Evolutionary conservation across 805 yeast species (phyloP).

Genomic region (Hyphopichia homilentoma): DNA sequence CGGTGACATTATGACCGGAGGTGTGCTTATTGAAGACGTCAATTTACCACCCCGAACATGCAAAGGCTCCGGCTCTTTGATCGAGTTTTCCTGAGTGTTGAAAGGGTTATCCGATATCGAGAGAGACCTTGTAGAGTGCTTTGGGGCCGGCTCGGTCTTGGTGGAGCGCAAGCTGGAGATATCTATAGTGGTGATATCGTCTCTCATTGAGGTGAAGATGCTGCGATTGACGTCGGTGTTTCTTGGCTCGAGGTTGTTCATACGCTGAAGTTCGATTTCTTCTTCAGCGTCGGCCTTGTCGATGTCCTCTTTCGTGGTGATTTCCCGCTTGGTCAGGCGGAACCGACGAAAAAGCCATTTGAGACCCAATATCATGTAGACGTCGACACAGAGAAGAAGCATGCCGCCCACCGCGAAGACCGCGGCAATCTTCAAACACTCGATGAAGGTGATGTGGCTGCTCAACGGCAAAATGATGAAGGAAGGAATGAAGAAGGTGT

Average conservation of each 20-base stretch:
- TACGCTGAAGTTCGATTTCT: slow-evolving; percentile 12
- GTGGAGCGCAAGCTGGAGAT: slow-evolving; percentile 14
- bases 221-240: slow-evolving; percentile 6
- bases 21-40: background rate
- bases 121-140: background rate
- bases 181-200: slow-evolving; percentile 40
- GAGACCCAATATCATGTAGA: slow-evolving; percentile 32
- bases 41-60: slow-evolving; percentile 2
- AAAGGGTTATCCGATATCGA: slow-evolving; percentile 15
- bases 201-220: slow-evolving; percentile 22
- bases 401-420: slow-evolving; percentile 67
- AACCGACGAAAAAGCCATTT: slow-evolving; percentile 17
- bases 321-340: slow-evolving; percentile 7
- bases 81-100: slow-evolving; percentile 5
- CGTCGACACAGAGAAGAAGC: slow-evolving; percentile 41
- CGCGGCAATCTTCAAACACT: slow-evolving; percentile 70
- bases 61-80: slow-evolving; percentile 2
- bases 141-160: slow-evolving; percentile 10
- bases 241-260: slow-evolving; percentile 1
- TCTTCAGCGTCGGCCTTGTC: slow-evolving; percentile 11
- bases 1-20: background rate
- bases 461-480: slow-evolving; percentile 70
- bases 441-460: slow-evolving; percentile 59
- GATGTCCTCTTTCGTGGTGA: slow-evolving; percentile 16
- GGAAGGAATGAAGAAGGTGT: slow-evolving; percentile 73